These are phyloP conservation scores for Solanum lycopersicoides DNA, from an alignment of 257 asterid species.

Conservation along the genomic window DNA sequence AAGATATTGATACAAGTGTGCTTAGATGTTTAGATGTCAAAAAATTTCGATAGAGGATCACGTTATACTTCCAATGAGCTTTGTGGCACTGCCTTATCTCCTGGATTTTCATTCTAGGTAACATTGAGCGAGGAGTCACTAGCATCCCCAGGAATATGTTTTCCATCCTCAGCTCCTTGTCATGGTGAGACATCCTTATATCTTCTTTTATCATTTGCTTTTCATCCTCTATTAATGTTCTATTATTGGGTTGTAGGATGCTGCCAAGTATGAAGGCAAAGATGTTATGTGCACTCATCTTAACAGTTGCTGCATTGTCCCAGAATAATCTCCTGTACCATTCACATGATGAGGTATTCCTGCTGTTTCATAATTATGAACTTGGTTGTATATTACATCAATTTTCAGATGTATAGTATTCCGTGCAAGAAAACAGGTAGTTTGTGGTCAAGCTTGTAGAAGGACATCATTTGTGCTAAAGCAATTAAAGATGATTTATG, in stretches of 20 bases:
- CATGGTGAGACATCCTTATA: constrained; percentile 43
- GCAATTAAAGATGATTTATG: background rate
- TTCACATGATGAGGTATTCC: constrained; percentile 39
- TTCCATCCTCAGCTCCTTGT: constrained; percentile 49
- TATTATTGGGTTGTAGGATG: constrained; percentile 40
- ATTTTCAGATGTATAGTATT: background rate
- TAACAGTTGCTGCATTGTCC: constrained; percentile 41
- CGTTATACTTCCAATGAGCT: background rate
- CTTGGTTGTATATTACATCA: background rate
- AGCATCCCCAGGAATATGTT: constrained; percentile 31
- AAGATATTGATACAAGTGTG: background rate
- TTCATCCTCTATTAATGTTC: constrained; percentile 9
- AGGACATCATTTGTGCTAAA: background rate
- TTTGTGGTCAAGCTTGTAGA: background rate
- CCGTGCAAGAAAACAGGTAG: background rate
- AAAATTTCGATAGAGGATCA: background rate
- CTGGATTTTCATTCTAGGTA: constrained; percentile 39
- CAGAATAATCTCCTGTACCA: constrained; percentile 39
- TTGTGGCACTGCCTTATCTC: constrained; percentile 3
- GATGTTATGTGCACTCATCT: constrained; percentile 45
- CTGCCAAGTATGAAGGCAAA: constrained; percentile 38
- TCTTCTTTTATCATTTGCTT: background rate
- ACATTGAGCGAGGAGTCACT: constrained; percentile 38
- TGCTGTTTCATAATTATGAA: background rate
- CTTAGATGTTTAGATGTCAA: background rate